Percentiles rank a stretch among this genome's conserved stretches.
Evolutionary conservation across 2,329 filamentous ascomycete genomes (phyloP).

Genomic region (Penicillium sp.): DNA sequence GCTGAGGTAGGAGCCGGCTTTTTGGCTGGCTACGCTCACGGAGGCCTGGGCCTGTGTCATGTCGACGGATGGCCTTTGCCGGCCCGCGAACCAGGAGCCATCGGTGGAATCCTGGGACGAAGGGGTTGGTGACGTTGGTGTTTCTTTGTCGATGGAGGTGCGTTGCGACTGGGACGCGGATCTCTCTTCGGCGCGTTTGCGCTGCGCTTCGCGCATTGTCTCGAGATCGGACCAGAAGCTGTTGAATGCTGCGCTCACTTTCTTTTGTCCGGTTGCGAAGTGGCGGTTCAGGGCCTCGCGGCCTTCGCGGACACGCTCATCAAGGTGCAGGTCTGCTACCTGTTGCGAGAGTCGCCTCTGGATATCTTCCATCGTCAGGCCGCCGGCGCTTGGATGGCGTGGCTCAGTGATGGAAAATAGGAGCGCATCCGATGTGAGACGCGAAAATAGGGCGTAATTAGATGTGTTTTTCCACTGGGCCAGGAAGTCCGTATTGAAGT

Average conservation of each 20-base stretch:
- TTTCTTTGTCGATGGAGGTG: constrained; percentile 28
- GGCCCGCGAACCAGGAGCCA: constrained; percentile 25
- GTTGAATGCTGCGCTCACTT: constrained; percentile 82
- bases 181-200: constrained; percentile 47
- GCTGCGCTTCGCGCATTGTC: constrained; percentile 69
- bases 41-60: constrained; percentile 54
- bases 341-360: constrained; percentile 87
- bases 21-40: constrained; percentile 52
- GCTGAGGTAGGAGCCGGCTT: constrained; percentile 61
- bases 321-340: constrained; percentile 88
- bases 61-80: constrained; percentile 44
- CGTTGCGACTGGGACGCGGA: constrained; percentile 24
- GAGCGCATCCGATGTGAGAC: constrained; percentile 70
- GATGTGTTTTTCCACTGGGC: constrained; percentile 84
- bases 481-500: constrained; percentile 82
- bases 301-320: constrained; percentile 81
- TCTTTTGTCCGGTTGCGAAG: constrained; percentile 81
- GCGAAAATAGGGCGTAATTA: constrained; percentile 86
- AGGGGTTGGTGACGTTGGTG: constrained; percentile 24
- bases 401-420: constrained; percentile 94
- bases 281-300: constrained; percentile 85
- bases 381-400: constrained; percentile 87
- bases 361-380: constrained; percentile 89
- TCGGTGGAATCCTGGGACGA: constrained; percentile 14
- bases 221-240: constrained; percentile 91